These are phyloP conservation scores for Leucocoprinus leucothites DNA, from an alignment of 768 basidiomycete species.

Conservation along the genomic window DNA sequence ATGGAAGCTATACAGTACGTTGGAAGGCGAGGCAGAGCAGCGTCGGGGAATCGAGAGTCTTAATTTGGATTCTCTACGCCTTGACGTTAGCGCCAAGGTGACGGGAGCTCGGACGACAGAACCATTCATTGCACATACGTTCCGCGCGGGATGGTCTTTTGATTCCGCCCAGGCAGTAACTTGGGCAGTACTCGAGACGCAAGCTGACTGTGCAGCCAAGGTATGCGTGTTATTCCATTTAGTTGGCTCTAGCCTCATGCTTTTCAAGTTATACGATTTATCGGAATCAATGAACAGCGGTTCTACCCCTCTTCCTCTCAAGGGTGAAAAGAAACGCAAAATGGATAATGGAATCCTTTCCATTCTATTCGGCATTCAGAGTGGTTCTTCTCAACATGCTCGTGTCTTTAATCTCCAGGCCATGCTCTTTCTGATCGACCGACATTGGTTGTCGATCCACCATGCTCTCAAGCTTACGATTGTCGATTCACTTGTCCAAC, in stretches of 20 bases:
- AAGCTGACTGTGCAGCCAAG: constrained; percentile 73
- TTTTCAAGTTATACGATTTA: constrained; percentile 54
- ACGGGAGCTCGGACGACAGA: constrained; percentile 18
- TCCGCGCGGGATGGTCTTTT: constrained; percentile 74
- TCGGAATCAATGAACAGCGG: constrained; percentile 52
- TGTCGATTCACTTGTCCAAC: constrained; percentile 50
- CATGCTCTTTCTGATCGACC: constrained; percentile 80
- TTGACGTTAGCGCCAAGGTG: constrained; percentile 38
- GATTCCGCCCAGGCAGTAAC: constrained; percentile 63
- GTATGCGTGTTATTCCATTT: constrained; percentile 31
- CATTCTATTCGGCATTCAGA: constrained; percentile 49
- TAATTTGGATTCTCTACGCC: constrained; percentile 59
- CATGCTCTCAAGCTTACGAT: constrained; percentile 54
- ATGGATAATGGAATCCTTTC: constrained; percentile 57
- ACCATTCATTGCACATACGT: constrained; percentile 63
- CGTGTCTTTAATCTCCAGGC: constrained; percentile 63
- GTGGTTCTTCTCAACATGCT: constrained; percentile 25
- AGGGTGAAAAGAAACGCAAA: constrained; percentile 47
- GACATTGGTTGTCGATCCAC: constrained; percentile 70
- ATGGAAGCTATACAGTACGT: constrained; percentile 46
- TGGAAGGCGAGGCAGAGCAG: constrained; percentile 61
- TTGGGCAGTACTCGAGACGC: constrained; percentile 79
- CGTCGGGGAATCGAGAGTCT: constrained; percentile 66
- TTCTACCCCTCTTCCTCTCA: constrained; percentile 19
- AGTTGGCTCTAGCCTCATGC: background rate